These are phyloP conservation scores for Pseudozyma flocculosa DNA, from an alignment of 1,284 basidiomycete species.

Conservation along the genomic window DNA sequence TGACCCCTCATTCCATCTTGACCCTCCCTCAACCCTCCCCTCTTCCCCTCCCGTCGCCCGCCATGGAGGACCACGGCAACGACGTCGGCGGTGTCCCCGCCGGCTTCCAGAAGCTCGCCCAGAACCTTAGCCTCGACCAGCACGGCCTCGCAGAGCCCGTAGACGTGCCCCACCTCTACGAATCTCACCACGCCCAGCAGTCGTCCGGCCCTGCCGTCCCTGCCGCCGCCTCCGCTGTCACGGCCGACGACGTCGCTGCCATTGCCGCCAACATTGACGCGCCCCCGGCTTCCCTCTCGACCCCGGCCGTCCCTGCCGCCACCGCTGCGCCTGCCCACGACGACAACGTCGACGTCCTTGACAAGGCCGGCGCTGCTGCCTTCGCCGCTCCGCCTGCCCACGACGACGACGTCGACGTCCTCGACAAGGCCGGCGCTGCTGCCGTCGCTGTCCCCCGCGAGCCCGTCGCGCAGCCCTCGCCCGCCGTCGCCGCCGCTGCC, in stretches of 20 bases:
- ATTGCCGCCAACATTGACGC: too few species aligned
- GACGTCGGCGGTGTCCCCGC: conserved; percentile 59
- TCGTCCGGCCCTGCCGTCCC: conserved; percentile 10
- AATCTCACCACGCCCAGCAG: neutral
- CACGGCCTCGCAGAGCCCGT: conserved; percentile 28
- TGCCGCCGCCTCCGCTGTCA: too few species aligned
- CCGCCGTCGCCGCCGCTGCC: neutral
- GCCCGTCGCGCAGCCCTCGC: neutral
- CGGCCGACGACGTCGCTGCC: too few species aligned
- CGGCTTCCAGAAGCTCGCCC: conserved; percentile 61
- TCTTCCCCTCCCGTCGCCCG: conserved; percentile 8
- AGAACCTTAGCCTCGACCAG: conserved; percentile 31
- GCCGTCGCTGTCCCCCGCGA: conserved; percentile 3
- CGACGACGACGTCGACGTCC: neutral
- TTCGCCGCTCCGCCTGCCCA: conserved; percentile 7
- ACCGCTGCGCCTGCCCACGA: conserved; percentile 6
- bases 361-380: conserved; percentile 2
- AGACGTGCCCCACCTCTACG: conserved; percentile 17
- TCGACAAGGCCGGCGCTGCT: conserved; percentile 2
- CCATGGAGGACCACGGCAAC: conserved; percentile 62
- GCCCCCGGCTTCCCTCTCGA: too few species aligned
- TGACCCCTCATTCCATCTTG: neutral
- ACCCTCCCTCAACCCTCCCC: neutral
- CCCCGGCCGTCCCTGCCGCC: too few species aligned
- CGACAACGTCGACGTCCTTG: neutral